A percentile compares a stretch with the other conserved stretches of the same genome.
phyloP scores from a whole-genome alignment of 140 eudicot genomes.

The Stevia rebaudiana region DNA sequence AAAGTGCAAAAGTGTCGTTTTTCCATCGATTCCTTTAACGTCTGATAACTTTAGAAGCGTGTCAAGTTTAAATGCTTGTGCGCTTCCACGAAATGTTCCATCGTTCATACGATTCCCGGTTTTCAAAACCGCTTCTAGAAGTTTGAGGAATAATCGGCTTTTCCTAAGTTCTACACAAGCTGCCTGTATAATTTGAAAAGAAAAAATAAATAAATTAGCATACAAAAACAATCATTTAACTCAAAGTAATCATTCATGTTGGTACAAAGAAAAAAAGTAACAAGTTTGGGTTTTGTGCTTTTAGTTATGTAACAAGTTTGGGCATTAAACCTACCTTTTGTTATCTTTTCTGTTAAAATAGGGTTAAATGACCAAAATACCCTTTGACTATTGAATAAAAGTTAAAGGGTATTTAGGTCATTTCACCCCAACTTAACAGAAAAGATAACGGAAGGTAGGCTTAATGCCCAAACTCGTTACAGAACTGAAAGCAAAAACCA shows the following conservation, averaged over 20 bases:
- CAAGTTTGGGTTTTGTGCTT: too few species aligned
- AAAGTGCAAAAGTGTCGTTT: conserved; percentile 92
- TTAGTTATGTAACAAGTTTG: too few species aligned
- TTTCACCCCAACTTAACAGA: too few species aligned
- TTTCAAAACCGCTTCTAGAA: conserved; percentile 90
- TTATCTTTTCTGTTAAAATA: too few species aligned
- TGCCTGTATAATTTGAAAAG: conserved; percentile 41
- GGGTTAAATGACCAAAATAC: too few species aligned
- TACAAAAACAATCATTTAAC: background rate
- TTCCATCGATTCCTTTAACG: conserved; percentile 88
- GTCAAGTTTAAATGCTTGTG: conserved; percentile 97
- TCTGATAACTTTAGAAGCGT: conserved; percentile 84
- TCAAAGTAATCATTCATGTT: background rate
- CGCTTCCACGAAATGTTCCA: conserved; percentile 96
- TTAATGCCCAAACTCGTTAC: too few species aligned
- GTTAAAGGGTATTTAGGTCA: too few species aligned
- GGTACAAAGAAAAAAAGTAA: too few species aligned
- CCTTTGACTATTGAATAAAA: too few species aligned
- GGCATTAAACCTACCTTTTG: too few species aligned
- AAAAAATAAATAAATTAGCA: background rate
- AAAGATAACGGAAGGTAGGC: too few species aligned
- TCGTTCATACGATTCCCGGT: conserved; percentile 97
- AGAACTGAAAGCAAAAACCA: too few species aligned
- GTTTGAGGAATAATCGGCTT: conserved; percentile 85
- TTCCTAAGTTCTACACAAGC: conserved; percentile 78